Base-by-base conservation (phyloP, 805 yeast species). In the Alloascoidea hylecoeti region DNA sequence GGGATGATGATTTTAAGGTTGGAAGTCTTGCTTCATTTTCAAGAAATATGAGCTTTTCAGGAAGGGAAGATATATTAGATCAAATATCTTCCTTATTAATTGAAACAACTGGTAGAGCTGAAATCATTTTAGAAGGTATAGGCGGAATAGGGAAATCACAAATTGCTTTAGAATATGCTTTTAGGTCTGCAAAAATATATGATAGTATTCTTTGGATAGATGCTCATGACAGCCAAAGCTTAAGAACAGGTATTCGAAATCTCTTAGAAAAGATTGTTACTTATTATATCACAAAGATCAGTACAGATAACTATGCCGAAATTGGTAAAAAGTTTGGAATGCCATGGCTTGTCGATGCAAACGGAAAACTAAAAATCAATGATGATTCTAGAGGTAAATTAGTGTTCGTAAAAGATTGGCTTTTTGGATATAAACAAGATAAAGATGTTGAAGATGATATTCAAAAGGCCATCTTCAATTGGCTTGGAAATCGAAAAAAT, bases 101-200 rank as follows among this genome's bases (percentile, higher is more conserved):
- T n/a, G n/a, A n/a, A n/a, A n/a, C n/a, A n/a, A n/a, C n/a, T n/a
- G n/a, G n/a, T n/a, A n/a, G n/a, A n/a, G n/a, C n/a, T n/a, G n/a
- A n/a, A n/a, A n/a, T n/a, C n/a, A n/a, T n/a, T n/a, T 23, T 23
- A 23, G 13, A 9, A n/a, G 30, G 30, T 9, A 23, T 23, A 23
- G 30, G 30, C 9, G 30, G 30, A 23, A 23, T 23, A 9, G 30
- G 30, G n/a, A 23, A 23, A n/a, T 9, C 30, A 9, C 30, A 9
- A n/a, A 23, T 23, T 23, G 30, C 30, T 23, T n/a, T 23, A n/a
- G n/a, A 23, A n/a, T 23, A 23, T 23, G 30, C 30, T 9, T n/a
- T 23, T n/a, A 23, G 30, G 13, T 9, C 13, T n/a, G 30, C 30
- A 9, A 23, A 23, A 23, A 9, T 9, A 9, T 23, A 23, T 23